Conservation (phyloP, 768 basidiomycete species). For the Tricholoma bakamatsutake region DNA sequence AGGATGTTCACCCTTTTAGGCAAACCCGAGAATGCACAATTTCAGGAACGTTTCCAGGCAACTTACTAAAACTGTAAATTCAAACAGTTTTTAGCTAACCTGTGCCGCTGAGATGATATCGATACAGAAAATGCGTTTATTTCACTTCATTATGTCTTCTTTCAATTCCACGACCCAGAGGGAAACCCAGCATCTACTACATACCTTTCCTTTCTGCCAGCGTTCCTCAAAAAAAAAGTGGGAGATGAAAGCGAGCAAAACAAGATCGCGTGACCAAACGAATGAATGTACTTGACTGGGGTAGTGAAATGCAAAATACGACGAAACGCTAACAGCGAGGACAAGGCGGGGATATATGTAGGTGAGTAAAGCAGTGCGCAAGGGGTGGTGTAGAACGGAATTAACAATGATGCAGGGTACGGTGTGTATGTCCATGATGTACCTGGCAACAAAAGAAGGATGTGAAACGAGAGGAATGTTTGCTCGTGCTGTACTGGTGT, state of each 20-base stretch:
- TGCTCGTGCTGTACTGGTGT: constrained; percentile 1
- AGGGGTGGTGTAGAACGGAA: neutral
- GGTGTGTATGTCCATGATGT: neutral
- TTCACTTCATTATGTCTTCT: constrained; percentile 3
- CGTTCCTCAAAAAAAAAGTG: neutral
- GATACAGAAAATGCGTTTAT: constrained; percentile 1
- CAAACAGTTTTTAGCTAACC: no score
- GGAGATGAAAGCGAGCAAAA: neutral
- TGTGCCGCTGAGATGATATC: neutral
- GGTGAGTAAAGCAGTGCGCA: constrained; percentile 2
- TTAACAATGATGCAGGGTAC: constrained; percentile 1
- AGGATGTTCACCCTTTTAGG: no score
- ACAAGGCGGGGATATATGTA: constrained; percentile 1
- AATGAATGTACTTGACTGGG: neutral
- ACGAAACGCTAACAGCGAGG: constrained; percentile 1
- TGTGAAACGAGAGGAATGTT: neutral
- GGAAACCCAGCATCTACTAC: constrained; percentile 4
- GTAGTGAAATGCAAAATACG: neutral
- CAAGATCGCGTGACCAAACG: neutral
- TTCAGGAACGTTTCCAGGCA: no score
- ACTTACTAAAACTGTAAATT: neutral
- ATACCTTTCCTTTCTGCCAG: constrained; percentile 3
- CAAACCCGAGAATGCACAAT: no score
- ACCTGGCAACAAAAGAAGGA: neutral
- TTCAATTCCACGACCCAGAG: neutral